Evolutionary conservation across 2,329 filamentous ascomycete genomes (phyloP), one percentile per base, ranked within the genome.

Genomic region (Cladobotryum mycophilum): DNA sequence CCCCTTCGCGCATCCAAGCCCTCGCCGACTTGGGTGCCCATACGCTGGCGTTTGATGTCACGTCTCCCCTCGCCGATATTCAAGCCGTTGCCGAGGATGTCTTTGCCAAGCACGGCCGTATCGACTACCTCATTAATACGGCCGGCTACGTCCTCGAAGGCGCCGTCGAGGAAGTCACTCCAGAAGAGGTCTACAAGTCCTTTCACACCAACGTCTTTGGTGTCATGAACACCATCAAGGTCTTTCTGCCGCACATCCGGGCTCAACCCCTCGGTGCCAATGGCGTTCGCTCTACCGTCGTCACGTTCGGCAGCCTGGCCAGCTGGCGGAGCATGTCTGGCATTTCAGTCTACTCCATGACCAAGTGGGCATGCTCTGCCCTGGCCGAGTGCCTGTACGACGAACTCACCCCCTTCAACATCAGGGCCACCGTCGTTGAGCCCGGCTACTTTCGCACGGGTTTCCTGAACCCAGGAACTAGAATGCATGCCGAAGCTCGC

Each of bases 131-230:
- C 18, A 60, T 78, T 53, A 78, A 77, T 22, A 68, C 73, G 0
- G 74, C 74, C 0, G 76, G 72, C 0, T 76, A 67, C 58, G 64
- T 73, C 35, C 64, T 76, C 4, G 66, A 71, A 25, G 73, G 70
- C 0, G 61, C 68, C 0, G 59, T 69, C 2, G 74, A 76, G 53
- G 73, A 73, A 54, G 58, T 61, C 0, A 66, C 63, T 3, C 60
- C 63, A 1, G 55, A 69, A 35, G 70, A 74, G 53, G 57, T 70
- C 20, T 64, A 62, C 11, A 60, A 64, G 3, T 55, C 61, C 11
- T 79, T 78, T 60, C 69, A 75, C 58, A 77, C 76, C 33, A 81
- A 82, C 50, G 74, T 81, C 30, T 76, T 80, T 54, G 78, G 77
- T 3, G 61, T 67, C 7, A 60, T 78, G 47, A 77, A 75, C 50